phyloP scores from a whole-genome alignment of 2,329 filamentous ascomycete species.

The Lachnellula arida region DNA sequence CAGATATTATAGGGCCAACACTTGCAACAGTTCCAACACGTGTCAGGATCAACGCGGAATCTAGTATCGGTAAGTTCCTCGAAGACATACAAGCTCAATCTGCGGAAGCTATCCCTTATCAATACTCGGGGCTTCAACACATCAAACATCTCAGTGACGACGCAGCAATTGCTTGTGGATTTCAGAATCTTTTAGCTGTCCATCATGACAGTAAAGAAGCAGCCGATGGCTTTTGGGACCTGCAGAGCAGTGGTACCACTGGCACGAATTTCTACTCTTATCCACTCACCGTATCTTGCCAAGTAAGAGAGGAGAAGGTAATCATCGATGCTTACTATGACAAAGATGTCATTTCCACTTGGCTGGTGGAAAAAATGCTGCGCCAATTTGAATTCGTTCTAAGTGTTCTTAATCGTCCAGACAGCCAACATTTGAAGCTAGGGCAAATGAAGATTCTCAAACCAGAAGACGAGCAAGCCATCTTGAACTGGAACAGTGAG shows the following conservation, averaged over 20 bases:
- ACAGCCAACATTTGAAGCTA: not conserved
- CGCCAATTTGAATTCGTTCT: slow-evolving; percentile 9
- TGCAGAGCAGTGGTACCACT: slow-evolving; percentile 4
- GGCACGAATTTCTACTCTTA: slow-evolving; percentile 10
- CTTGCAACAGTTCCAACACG: slow-evolving; percentile 40
- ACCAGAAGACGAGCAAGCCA: not conserved
- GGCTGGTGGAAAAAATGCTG: slow-evolving; percentile 3
- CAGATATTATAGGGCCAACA: slow-evolving; percentile 39
- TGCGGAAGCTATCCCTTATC: slow-evolving; percentile 39
- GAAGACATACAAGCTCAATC: slow-evolving; percentile 42
- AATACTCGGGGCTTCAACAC: slow-evolving; percentile 14
- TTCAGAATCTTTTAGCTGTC: slow-evolving; percentile 10
- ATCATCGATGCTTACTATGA: slow-evolving; percentile 7
- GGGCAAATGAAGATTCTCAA: slow-evolving; percentile 4
- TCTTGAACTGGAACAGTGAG: slow-evolving; percentile 4
- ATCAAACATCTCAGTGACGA: slow-evolving; percentile 14
- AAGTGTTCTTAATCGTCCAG: not conserved
- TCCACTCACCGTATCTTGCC: slow-evolving; percentile 7
- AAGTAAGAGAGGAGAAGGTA: not conserved
- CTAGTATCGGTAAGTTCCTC: slow-evolving; percentile 38
- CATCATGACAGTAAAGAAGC: slow-evolving; percentile 2
- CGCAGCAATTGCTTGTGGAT: slow-evolving; percentile 10
- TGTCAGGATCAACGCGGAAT: slow-evolving; percentile 30
- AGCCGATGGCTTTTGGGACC: not conserved
- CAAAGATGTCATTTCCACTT: slow-evolving; percentile 3